phyloP scores from a whole-genome alignment of 1,284 basidiomycete species.

The Pseudozyma hubeiensis region DNA sequence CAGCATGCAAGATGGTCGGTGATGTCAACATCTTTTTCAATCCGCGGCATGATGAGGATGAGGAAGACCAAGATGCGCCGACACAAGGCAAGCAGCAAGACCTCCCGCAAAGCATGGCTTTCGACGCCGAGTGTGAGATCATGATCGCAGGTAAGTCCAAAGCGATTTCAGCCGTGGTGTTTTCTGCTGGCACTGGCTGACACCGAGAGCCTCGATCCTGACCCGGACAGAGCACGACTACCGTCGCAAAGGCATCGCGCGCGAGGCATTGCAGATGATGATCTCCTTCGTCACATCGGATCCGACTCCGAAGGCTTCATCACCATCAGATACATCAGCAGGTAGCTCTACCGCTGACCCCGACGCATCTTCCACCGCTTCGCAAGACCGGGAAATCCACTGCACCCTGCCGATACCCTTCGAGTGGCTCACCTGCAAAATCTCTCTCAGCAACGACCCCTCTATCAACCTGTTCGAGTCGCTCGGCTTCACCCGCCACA shows the following conservation, averaged over 20 bases:
- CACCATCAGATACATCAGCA: neutral
- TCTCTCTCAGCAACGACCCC: constrained; percentile 43
- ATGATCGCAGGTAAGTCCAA: constrained; percentile 80
- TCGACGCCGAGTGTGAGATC: constrained; percentile 77
- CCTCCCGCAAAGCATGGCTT: constrained; percentile 53
- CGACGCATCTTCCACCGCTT: neutral
- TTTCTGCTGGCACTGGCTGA: neutral
- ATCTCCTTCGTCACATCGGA: constrained; percentile 69
- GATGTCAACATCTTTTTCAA: constrained; percentile 89
- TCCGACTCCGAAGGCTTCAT: constrained; percentile 15
- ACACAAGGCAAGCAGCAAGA: neutral
- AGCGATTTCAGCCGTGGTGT: constrained; percentile 34
- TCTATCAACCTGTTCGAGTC: constrained; percentile 52
- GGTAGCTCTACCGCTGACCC: neutral
- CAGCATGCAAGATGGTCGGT: constrained; percentile 77
- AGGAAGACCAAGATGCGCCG: constrained; percentile 63
- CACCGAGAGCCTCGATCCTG: neutral
- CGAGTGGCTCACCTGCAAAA: constrained; percentile 52
- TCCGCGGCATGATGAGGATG: constrained; percentile 36
- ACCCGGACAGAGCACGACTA: constrained; percentile 72
- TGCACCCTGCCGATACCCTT: constrained; percentile 39
- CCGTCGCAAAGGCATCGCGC: constrained; percentile 74
- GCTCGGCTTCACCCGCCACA: constrained; percentile 53
- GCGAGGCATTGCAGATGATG: constrained; percentile 66
- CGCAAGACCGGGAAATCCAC: neutral